Evolutionary conservation across 352 stramenopile genomes (phyloP), one percentile per base, ranked within the genome.

Genomic region (Globisporangium nagaii): DNA sequence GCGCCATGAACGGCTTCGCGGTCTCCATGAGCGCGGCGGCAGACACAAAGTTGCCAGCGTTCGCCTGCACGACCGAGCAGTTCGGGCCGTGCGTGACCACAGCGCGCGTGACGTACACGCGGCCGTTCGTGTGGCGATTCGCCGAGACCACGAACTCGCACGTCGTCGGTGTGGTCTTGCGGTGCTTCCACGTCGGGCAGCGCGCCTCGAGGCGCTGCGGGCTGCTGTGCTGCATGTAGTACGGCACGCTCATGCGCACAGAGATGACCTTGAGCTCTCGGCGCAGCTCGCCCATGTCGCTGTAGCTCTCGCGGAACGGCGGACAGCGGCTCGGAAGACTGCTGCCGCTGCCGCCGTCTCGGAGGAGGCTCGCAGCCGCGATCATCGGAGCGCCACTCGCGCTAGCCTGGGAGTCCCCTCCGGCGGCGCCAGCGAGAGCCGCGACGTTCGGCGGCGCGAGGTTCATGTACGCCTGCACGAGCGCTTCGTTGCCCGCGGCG

Each of bases 151-250:
- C 78, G 47, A 88, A 91, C 44, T 81, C 78, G 58, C 81, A 91
- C 28, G 58, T 58, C 22, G 47, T 70, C 3, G 62, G 41, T 39
- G 73, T 42, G 42, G 75, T 63, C 61, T 89, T 88, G 39, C 79
- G 74, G 27, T 84, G 70, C 51, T 86, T 80, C 78, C 78, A 91
- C 51, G 79, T 85, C 46, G 79, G 78, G 60, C 81, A 91, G 19
- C 81, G 81, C 32, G 81, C 81, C 46, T 91, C 81, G 6, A 91
- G 64, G 4, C 81, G 76, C 53, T 91, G 78, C 22, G 81, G 81
- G 69, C 81, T 91, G 64, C 78, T 89, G 68, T 91, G 81, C 45
- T 89, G 73, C 78, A 91, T 89, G 54, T 82, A 89, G 49, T 91
- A 91, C 8, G 76, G 81, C 36, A 79, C 51, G 8, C 83, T 79